Evolutionary conservation across 2,329 filamentous ascomycete species (phyloP), one percentile per base, ranked within the genome.

Genomic region (Rhinocladiella similis): DNA sequence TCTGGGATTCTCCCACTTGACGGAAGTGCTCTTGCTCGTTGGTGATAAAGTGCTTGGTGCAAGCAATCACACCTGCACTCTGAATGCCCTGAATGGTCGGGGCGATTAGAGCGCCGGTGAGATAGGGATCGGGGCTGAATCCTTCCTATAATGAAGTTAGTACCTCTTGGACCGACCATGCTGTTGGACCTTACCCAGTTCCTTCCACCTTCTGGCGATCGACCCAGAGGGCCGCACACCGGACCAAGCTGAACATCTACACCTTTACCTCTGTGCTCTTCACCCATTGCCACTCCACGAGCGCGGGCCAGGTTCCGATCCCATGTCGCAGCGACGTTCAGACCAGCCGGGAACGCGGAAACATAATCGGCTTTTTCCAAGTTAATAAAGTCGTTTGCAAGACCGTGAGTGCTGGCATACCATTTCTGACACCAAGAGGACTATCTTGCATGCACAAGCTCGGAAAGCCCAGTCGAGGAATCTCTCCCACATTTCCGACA

Each of bases 391-490:
- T 5, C 20, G 39, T 16, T 14, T 16, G 7, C 14, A n/a, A 9
- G 20, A 10, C 12, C 25, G 4, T 13, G 25, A 6, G 19, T n/a
- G 20, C 20, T 1, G 33, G 57, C 77, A 49, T 72, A 82, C 80
- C 77, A 56, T 86, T 82, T 50, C 91, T 88, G 54, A 96, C 77
- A 59, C 91, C 92, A 1, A 94, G 77, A 5, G 91, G 91, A 2
- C 88, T 87, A 69, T 96, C 92, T 67, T 96, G 91, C 78, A 94
- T 76, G 71, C 92, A 97, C n/a, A 96, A 76, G 22, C 85, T 80
- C 64, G 82, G 84, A 65, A 91, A 81, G 10, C 86, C 86, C 4
- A 91, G 75, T 67, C 77, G 68, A 36, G 78, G 76, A 54, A 79
- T 72, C 52, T 73, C 67, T 47, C 78, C 78, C 14, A 77, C 78